phyloP scores from a whole-genome alignment of 1,284 basidiomycete genomes.

The Cryptococcus sp. region DNA sequence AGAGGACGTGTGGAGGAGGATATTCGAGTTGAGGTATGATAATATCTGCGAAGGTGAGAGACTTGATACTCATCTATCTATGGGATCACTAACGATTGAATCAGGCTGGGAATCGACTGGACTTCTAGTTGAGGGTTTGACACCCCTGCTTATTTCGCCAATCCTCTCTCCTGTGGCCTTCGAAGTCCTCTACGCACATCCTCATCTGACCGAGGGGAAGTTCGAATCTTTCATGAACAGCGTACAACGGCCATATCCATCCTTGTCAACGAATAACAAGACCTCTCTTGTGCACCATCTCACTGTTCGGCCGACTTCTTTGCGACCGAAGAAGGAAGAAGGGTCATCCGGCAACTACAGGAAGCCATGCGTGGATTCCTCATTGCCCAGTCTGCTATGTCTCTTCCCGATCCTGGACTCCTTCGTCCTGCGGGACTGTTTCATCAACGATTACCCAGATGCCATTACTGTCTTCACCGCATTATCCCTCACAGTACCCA shows the following conservation, averaged over 20 bases:
- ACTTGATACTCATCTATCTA: neutral
- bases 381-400: constrained; percentile 10
- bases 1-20: constrained; percentile 24
- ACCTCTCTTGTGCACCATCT: constrained; percentile 17
- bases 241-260: constrained; percentile 1
- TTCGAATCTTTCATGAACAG: constrained; percentile 15
- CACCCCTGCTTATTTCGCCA: constrained; percentile 20
- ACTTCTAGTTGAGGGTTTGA: constrained; percentile 7
- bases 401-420: constrained; percentile 14
- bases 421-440: constrained; percentile 24
- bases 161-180: constrained; percentile 14
- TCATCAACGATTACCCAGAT: constrained; percentile 14
- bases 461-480: constrained; percentile 16
- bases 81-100: neutral
- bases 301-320: constrained; percentile 19
- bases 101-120: constrained; percentile 16
- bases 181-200: constrained; percentile 23
- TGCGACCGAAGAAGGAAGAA: neutral
- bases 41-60: constrained; percentile 14
- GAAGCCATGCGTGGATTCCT: neutral
- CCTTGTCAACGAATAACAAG: constrained; percentile 1
- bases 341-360: constrained; percentile 4
- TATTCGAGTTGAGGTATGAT: constrained; percentile 28
- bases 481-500: constrained; percentile 12
- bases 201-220: constrained; percentile 16